A percentile compares a stretch with the other conserved stretches of the same genome.
Conservation (phyloP, 257 asterid genomes). For the Solanum ahanhuiri region DNA sequence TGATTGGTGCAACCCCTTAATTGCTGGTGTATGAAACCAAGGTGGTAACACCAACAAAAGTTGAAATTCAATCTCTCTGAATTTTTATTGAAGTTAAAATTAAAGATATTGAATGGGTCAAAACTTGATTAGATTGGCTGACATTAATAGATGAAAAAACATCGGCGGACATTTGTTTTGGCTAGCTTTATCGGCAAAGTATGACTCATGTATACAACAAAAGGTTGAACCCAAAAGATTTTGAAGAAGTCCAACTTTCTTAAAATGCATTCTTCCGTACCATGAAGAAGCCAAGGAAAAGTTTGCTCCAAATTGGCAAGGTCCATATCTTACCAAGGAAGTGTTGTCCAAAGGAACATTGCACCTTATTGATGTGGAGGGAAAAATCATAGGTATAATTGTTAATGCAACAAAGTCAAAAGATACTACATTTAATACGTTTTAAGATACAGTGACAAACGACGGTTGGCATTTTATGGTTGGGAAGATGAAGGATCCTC, state of each 20-base stretch:
- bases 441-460: neutral
- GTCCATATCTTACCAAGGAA: neutral
- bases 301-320: neutral
- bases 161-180: fast-evolving
- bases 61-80: neutral
- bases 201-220: neutral
- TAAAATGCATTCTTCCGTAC: neutral
- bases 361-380: neutral
- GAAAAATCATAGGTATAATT: neutral
- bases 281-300: neutral
- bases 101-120: neutral
- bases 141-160: neutral
- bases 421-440: neutral
- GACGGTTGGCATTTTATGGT: no score
- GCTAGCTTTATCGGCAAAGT: neutral
- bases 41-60: neutral
- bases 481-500: neutral
- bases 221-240: neutral
- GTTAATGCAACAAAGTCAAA: neutral
- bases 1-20: neutral
- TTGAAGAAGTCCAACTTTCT: neutral
- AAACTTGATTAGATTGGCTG: neutral
- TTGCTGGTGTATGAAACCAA: neutral
- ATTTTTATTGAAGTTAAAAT: neutral
- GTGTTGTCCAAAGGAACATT: neutral